Percentiles rank a stretch among this genome's conserved stretches.
These are phyloP conservation scores for Neurospora sublineolata DNA, from an alignment of 495 filamentous ascomycete genomes.

Conservation along the genomic window DNA sequence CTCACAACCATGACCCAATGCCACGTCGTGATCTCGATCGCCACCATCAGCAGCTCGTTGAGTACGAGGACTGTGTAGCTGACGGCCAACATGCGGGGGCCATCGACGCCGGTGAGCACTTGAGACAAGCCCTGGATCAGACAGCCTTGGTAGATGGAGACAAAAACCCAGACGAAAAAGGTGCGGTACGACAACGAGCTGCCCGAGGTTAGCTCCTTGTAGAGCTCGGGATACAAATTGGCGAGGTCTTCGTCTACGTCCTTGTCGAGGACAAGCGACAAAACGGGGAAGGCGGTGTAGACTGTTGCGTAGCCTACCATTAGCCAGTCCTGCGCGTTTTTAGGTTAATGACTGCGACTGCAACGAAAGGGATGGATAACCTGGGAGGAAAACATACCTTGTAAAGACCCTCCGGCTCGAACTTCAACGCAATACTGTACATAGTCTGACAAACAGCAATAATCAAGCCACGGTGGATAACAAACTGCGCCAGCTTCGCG, in stretches of 20 bases:
- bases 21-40: conserved; percentile 93
- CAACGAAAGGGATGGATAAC: neutral
- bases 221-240: conserved; percentile 92
- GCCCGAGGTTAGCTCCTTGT: conserved; percentile 85
- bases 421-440: conserved; percentile 83
- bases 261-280: conserved; percentile 89
- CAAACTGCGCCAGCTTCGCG: conserved; percentile 93
- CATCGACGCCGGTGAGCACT: conserved; percentile 63
- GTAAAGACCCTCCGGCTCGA: conserved; percentile 90
- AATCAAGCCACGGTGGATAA: conserved; percentile 93
- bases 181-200: conserved; percentile 78
- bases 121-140: conserved; percentile 90
- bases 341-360: conserved; percentile 11
- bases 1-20: conserved; percentile 84
- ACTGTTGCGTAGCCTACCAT: conserved; percentile 94
- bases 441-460: conserved; percentile 94
- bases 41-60: conserved; percentile 95
- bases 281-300: conserved; percentile 90
- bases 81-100: conserved; percentile 71
- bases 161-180: conserved; percentile 94
- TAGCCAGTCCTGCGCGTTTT: conserved; percentile 61
- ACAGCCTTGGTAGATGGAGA: conserved; percentile 88
- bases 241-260: conserved; percentile 90
- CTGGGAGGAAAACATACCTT: conserved; percentile 20
- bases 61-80: conserved; percentile 86